Evolutionary conservation across 1,284 basidiomycete genomes (phyloP), one percentile per base, ranked within the genome.

Genomic region (Ceratobasidium sp.): DNA sequence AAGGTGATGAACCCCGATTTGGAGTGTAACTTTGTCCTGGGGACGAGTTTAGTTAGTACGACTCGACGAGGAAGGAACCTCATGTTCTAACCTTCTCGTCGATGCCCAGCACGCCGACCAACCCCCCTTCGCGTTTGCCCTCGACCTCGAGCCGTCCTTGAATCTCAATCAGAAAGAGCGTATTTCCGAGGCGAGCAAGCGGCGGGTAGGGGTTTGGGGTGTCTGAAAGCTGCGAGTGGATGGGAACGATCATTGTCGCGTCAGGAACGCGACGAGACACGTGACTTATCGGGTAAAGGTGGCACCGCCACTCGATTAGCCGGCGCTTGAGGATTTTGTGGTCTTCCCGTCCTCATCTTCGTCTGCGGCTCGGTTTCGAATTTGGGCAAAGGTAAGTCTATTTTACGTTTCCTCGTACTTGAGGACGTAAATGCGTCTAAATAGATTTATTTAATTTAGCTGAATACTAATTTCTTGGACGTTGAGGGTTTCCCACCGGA

Each of bases 1-100:
- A 0, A 98, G 88, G 19, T 95, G 84, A 80, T 98, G 93, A 81
- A 96, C 91, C 7, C 95, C 95, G 74, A 98, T 91, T 76, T 87
- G 84, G 4, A 98, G 85, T 0, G 90, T 93, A 0, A 93, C 90
- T 78, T 91, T 92, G 77, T 89, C 89, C 90, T 94, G 78, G 7
- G 54, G 19, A 59, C 22, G 49, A 53, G 27, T 59, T 24, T 69
- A 49, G 41, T 24, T n/a, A 29, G 29, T 48, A 39, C 41, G 46
- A n/a, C 29, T 68, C 63, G 74, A 73, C 76, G 81, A 68, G 71
- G 19, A 48, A 49, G 41, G 4, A 54, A 14, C 9, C 9, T 43
- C 59, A 37, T 43, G 29, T 24, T 34, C 48, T 62, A 78, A 83
- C 82, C 51, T 79, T 80, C 9, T 87, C 85, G 51, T 87, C 86